These are phyloP conservation scores for Trichocomaceae sp. DNA, from an alignment of 2,329 filamentous ascomycete genomes.

Conservation along the genomic window DNA sequence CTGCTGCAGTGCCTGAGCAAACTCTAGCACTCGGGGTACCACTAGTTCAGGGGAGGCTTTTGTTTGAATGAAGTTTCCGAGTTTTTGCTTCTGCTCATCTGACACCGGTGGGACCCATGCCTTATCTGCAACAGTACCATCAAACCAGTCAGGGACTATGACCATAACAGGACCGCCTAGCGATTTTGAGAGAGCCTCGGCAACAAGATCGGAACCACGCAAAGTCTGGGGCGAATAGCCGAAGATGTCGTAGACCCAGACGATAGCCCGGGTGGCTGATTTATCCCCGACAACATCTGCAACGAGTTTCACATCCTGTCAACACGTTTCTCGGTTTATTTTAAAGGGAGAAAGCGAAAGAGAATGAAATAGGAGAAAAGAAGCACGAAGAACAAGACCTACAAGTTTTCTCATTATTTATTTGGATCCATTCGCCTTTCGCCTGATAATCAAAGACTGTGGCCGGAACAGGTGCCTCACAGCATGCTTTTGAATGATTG, in stretches of 20 bases:
- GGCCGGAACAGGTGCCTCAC: slow-evolving; percentile 4
- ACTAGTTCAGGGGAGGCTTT: slow-evolving; percentile 28
- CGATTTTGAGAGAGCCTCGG: slow-evolving; percentile 17
- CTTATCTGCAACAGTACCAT: slow-evolving; percentile 36
- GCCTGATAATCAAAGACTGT: neutral
- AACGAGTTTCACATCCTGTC: neutral
- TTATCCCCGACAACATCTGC: slow-evolving; percentile 8
- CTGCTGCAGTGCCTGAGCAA: slow-evolving; percentile 43
- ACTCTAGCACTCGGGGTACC: slow-evolving; percentile 25
- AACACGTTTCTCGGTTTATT: neutral
- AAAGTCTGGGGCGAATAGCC: slow-evolving; percentile 59
- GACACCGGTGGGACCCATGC: slow-evolving; percentile 57
- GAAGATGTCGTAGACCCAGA: slow-evolving; percentile 52
- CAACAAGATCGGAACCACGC: slow-evolving; percentile 57
- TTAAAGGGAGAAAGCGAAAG: neutral
- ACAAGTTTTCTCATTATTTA: slow-evolving; percentile 6
- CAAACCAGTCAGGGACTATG: slow-evolving; percentile 38
- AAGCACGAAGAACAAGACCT: neutral
- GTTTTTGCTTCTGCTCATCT: slow-evolving; percentile 55
- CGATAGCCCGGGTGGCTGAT: slow-evolving; percentile 4
- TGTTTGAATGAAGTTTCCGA: slow-evolving; percentile 53
- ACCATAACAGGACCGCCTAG: slow-evolving; percentile 27
- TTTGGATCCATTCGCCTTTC: slow-evolving; percentile 5
- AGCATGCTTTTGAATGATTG: slow-evolving; percentile 8
- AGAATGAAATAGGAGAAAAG: neutral